Conservation (phyloP, 805 yeast species). For the Monosporozyma yasuniensis region DNA sequence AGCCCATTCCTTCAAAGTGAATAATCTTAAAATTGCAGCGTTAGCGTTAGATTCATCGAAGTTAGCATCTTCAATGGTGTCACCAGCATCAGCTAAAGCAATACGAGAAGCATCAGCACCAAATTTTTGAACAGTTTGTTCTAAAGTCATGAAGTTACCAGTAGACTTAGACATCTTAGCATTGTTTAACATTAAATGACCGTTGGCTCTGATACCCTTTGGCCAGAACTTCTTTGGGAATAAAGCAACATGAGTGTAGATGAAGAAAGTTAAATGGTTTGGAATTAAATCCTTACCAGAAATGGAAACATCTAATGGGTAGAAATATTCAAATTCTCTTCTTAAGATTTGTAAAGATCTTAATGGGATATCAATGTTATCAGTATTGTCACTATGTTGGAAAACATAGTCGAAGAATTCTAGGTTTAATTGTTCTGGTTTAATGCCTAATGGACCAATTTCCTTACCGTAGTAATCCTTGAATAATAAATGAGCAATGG, state of each 20-base stretch:
- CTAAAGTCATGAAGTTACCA: constrained; percentile 90
- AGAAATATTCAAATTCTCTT: constrained; percentile 93
- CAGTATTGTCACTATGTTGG: constrained; percentile 52
- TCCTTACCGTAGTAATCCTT: constrained; percentile 74
- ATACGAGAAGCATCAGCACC: constrained; percentile 98
- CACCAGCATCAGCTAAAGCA: constrained; percentile 98
- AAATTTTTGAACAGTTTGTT: constrained; percentile 74
- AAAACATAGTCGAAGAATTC: constrained; percentile 90
- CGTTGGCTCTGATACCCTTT: constrained; percentile 84
- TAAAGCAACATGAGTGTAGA: constrained; percentile 85
- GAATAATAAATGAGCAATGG: constrained; percentile 80
- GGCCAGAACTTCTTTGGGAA: constrained; percentile 94
- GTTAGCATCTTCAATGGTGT: constrained; percentile 93
- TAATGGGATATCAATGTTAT: constrained; percentile 48
- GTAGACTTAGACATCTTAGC: constrained; percentile 98
- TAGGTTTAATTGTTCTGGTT: constrained; percentile 80
- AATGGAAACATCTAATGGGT: constrained; percentile 84
- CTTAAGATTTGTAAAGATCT: constrained; percentile 65
- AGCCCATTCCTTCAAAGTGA: constrained; percentile 90
- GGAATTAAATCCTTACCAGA: constrained; percentile 97
- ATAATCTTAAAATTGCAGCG: constrained; percentile 91
- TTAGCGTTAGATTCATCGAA: constrained; percentile 94
- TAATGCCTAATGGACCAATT: constrained; percentile 63
- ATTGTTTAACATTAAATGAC: constrained; percentile 89
- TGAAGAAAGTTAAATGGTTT: constrained; percentile 92